Base-by-base conservation (phyloP, 2,329 filamentous ascomycete genomes). In the Fusarium annulatum region DNA sequence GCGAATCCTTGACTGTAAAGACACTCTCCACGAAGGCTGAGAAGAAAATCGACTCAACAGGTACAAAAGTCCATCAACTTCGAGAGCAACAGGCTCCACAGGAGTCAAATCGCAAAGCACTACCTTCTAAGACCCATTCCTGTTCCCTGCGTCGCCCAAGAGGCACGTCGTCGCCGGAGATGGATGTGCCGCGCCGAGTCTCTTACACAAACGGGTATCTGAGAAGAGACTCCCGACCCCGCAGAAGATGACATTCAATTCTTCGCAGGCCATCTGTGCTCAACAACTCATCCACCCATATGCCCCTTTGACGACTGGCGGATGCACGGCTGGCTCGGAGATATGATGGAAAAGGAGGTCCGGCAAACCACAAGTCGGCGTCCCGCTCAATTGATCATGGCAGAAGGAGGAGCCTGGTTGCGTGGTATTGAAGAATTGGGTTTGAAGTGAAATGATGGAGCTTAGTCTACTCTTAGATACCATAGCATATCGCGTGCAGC, bases 401-500 rank as follows among this genome's bases (percentile, higher is more conserved):
- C 9, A 4, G 21, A 23, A 11, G 19, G 11, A 6, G 9, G 3
- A 36, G 1, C 21, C n/a, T 46, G 14, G 39, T 34, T 1, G 21
- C 4, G 14, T 15, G 8, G n/a, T 26, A 21, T 19, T 21, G 15
- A 3, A 26, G 39, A 57, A 2, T 19, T 16, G 33, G 28, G 7
- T 51, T 34, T 14, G 14, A 21, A 53, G n/a, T 26, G 16, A 21
- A 15, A 10, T 4, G 4, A 21, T 36, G 12, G 18, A 21, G 12
- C 12, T 7, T 34, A 2, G 9, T 34, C 28, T 52, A 6, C 16
- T 21, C 21, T 28, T 28, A 9, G 19, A 55, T n/a, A 55, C 4
- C 2, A 39, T 12, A 7, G 15, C 12, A 9, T 5, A 5, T 14
- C 21, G 51, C 5, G 12, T 21, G 19, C 14, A 36, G 0, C 2